These are phyloP conservation scores for Anisodus tanguticus DNA, from an alignment of 257 asterid species.

Conservation along the genomic window DNA sequence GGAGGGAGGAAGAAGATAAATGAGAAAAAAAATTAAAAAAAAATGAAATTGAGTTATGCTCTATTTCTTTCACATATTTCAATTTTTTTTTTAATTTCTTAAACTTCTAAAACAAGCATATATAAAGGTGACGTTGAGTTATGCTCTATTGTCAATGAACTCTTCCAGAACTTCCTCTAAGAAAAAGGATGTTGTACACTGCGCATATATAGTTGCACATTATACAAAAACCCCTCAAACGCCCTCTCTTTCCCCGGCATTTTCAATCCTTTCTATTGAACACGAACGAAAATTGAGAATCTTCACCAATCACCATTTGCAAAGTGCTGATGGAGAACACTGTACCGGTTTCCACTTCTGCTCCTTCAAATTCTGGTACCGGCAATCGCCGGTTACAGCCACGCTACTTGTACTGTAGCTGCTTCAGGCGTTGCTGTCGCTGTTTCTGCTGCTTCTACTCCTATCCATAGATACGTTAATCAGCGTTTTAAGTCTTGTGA, in stretches of 20 bases:
- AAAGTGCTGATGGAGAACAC: conserved; percentile 22
- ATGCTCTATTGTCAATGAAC: too few species aligned
- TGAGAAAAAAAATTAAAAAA: too few species aligned
- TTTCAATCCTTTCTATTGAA: not conserved
- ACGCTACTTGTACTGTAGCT: conserved; percentile 47
- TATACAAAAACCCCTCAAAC: not conserved
- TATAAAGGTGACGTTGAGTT: too few species aligned
- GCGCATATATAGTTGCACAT: not conserved
- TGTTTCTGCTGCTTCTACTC: conserved; percentile 65
- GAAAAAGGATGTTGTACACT: not conserved
- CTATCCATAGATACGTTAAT: conserved; percentile 35
- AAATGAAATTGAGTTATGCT: too few species aligned
- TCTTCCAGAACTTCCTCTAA: too few species aligned
- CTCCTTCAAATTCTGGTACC: conserved; percentile 37
- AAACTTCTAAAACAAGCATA: too few species aligned
- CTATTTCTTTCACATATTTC: too few species aligned
- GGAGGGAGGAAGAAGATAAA: too few species aligned
- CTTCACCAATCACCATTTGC: not conserved
- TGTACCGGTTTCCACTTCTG: conserved; percentile 32
- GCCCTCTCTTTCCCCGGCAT: too few species aligned
- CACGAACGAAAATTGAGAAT: too few species aligned
- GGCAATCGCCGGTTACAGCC: conserved; percentile 35
- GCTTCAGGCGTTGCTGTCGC: conserved; percentile 64
- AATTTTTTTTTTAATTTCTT: too few species aligned
- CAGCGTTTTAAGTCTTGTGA: not conserved